Conservation (phyloP, 352 stramenopile species). For the Phytophthora pisi region DNA sequence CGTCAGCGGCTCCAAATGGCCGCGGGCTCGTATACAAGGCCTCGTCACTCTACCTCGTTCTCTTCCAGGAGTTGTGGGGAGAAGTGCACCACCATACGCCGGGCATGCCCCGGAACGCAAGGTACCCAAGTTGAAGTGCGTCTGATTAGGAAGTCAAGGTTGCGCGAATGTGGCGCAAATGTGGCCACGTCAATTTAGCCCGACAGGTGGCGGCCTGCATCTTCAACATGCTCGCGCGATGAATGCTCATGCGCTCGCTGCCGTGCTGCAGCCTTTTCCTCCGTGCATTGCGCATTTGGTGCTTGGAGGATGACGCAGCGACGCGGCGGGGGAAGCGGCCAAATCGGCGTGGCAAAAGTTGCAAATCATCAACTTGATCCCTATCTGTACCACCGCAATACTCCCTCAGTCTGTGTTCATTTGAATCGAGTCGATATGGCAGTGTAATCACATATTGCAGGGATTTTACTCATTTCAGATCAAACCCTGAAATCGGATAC, state of each 20-base stretch:
- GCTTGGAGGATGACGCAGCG: constrained; percentile 14
- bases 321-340: constrained; percentile 11
- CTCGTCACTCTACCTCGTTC: constrained; percentile 18
- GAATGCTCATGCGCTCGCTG: constrained; percentile 2
- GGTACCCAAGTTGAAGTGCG: constrained; percentile 14
- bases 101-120: constrained; percentile 14
- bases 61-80: background rate
- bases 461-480: no score
- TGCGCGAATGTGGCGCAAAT: background rate
- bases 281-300: constrained; percentile 16
- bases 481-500: background rate
- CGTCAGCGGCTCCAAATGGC: constrained; percentile 7
- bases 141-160: background rate
- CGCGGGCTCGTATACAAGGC: constrained; percentile 11
- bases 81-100: background rate
- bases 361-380: constrained; percentile 15
- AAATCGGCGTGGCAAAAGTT: constrained; percentile 22
- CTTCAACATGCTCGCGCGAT: background rate
- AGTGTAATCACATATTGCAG: no score
- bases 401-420: no score
- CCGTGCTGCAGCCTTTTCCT: background rate
- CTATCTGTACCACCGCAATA: background rate
- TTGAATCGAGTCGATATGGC: no score
- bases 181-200: background rate
- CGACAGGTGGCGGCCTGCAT: background rate